Evolutionary conservation across 805 yeast species (phyloP), one percentile per base, ranked within the genome.

Genomic region (Candida ficus): DNA sequence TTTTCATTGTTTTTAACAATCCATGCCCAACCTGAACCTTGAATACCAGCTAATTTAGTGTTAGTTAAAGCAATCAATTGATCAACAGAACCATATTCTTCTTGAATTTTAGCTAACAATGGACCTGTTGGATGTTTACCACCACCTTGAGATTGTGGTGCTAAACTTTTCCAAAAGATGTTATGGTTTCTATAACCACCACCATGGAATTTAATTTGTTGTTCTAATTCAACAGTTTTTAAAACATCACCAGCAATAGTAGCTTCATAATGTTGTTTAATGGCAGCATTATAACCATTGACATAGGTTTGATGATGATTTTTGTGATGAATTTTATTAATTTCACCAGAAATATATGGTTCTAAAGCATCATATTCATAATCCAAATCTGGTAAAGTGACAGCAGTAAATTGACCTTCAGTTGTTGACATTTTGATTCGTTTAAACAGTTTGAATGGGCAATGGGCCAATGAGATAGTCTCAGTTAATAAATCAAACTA

Each of bases 1-100:
- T 80, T 80, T 46, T 75, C 81, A 58, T 76, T 71, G 73, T 87
- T 83, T 75, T 83, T 84, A 54, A 80, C 95, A 47, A 88, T 70
- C 71, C 90, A 88, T 23, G 93, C 93, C 96, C 96, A 88, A 32
- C 96, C 96, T 5, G 95, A 83, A 60, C 96, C 96, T 68, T 88
- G 96, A 54, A 88, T 75, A 43, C 93, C 93, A 29, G 95, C 95
- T 55, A 88, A 68, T 60, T 79, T 76, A 32, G 75, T 53, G 64
- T 87, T 88, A 50, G 90, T 76, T 44, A 74, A 56, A 30, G 66
- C 54, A 45, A 80, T 78, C 63, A 89, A 70, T 41, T 70, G 71
- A 53, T 89, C 95, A 45, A 83, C 65, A n/a, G 81, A 71, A 25
- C 95, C 95, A 58, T 73, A 87, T 60, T 83, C 79, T 31, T 64